These are phyloP conservation scores for Mycosphaerella sp. DNA, from an alignment of 2,329 filamentous ascomycete species.

Conservation along the genomic window DNA sequence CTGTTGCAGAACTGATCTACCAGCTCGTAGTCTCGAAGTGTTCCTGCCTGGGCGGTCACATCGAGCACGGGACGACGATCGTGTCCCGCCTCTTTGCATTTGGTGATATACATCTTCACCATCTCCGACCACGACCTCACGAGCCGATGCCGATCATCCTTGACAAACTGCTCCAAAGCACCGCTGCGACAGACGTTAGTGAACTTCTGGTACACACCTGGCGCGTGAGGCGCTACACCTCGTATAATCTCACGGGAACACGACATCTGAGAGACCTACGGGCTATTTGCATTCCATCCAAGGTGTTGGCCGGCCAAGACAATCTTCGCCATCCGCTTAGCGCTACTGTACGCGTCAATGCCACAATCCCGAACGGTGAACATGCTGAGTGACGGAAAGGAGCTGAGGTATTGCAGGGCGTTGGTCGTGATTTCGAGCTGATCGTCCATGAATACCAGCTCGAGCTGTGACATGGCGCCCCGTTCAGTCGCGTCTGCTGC, in stretches of 20 bases:
- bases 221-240: background rate
- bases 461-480: conserved; percentile 17
- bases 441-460: conserved; percentile 17
- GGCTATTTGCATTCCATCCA: background rate
- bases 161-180: background rate
- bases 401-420: conserved; percentile 16
- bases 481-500: conserved; percentile 14
- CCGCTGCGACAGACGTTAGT: background rate
- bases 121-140: background rate
- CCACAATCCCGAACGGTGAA: conserved; percentile 14
- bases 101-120: background rate
- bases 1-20: background rate
- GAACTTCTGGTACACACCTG: background rate
- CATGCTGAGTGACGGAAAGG: conserved; percentile 18
- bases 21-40: no score
- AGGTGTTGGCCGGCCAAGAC: background rate
- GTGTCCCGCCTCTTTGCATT: background rate
- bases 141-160: no score
- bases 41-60: background rate
- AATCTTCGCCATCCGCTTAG: background rate
- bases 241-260: no score
- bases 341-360: background rate
- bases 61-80: background rate
- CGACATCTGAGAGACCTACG: background rate
- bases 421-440: conserved; percentile 10